Percentiles rank a stretch among this genome's conserved stretches.
Conservation (phyloP, 257 asterid genomes). For the Solanum sejunctum region DNA sequence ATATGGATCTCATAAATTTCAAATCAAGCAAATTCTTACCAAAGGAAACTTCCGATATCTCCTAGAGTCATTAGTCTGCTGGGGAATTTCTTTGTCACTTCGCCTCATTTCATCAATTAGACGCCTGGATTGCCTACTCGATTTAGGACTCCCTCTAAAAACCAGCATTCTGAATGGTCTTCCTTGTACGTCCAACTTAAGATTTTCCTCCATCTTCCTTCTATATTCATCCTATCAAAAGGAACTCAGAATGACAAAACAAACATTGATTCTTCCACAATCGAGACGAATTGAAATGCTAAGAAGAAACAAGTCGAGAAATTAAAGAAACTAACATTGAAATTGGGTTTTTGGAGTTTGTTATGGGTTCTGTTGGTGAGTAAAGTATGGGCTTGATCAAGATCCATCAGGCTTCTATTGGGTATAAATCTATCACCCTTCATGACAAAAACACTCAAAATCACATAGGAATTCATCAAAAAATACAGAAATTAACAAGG, state of each 20-base stretch:
- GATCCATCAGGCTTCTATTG: conserved; percentile 79
- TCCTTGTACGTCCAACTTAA: conserved; percentile 53
- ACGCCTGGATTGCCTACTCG: conserved; percentile 27
- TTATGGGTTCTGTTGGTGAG: background rate
- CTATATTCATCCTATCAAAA: conserved; percentile 33
- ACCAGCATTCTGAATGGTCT: conserved; percentile 80
- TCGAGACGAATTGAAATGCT: background rate
- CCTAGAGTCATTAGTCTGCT: background rate
- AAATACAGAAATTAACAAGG: background rate
- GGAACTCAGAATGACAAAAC: background rate
- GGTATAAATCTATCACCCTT: conserved; percentile 90
- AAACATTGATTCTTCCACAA: background rate
- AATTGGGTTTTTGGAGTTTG: conserved; percentile 14
- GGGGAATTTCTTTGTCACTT: conserved; percentile 18
- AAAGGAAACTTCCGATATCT: conserved; percentile 36
- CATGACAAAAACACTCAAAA: background rate
- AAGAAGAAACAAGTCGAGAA: background rate
- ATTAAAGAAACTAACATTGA: conserved; percentile 17
- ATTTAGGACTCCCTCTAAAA: conserved; percentile 84
- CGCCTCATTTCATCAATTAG: conserved; percentile 45
- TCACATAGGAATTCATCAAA: background rate
- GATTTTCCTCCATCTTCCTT: conserved; percentile 26
- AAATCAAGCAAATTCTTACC: conserved; percentile 12
- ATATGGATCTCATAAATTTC: background rate
- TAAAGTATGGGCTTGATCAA: conserved; percentile 54